Conservation (phyloP, 257 asterid genomes). For the Cordia subcordata region DNA sequence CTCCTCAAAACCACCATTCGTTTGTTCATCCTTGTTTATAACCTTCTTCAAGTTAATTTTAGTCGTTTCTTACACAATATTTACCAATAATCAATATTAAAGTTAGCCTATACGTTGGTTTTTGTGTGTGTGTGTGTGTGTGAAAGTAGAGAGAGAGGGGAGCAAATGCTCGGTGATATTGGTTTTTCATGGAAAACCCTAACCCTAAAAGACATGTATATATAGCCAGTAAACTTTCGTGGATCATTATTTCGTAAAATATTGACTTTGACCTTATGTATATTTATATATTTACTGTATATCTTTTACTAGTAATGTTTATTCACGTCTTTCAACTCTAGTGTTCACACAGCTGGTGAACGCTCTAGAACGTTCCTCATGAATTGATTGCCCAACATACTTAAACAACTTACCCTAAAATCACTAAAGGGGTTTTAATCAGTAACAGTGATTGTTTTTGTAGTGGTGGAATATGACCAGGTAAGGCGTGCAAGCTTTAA, state of each 20-base stretch:
- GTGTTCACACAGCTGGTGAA: no score
- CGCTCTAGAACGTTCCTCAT: conserved; percentile 31
- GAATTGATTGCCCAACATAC: conserved; percentile 59
- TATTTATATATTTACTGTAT: no score
- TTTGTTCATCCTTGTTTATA: conserved; percentile 38
- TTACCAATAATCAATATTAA: no score
- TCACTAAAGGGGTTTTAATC: conserved; percentile 5
- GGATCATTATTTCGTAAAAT: not conserved
- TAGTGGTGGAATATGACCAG: not conserved
- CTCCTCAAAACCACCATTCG: conserved; percentile 40
- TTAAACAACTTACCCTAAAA: conserved; percentile 18
- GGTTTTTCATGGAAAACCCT: conserved; percentile 30
- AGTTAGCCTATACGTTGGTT: no score
- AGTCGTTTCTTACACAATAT: not conserved
- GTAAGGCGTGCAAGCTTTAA: no score
- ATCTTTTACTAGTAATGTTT: no score
- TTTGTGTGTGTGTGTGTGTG: no score
- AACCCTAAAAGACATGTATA: conserved; percentile 55
- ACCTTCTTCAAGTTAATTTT: not conserved
- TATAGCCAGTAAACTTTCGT: conserved; percentile 19
- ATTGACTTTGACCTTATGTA: not conserved
- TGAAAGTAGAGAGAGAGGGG: not conserved
- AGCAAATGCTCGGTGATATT: not conserved
- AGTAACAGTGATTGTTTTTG: not conserved
- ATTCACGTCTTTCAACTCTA: no score